Conservation (phyloP, 2,329 filamentous ascomycete genomes). For the Paraconiothyrium sp. region DNA sequence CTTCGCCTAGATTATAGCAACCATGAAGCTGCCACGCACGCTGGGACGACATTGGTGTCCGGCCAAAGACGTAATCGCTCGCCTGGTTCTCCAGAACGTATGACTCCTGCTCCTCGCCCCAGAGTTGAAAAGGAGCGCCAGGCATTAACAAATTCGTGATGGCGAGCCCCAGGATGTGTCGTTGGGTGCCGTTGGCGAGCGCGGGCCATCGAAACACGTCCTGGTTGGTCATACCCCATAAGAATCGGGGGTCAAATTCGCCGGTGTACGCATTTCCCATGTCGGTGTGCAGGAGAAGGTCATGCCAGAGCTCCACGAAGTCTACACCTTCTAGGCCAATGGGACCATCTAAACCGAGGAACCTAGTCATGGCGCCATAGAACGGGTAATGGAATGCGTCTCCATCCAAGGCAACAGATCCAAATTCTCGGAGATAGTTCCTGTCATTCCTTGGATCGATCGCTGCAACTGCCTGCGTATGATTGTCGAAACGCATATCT, state of each 20-base stretch:
- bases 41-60: conserved; percentile 69
- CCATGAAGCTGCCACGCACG: conserved; percentile 72
- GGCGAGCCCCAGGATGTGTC: conserved; percentile 66
- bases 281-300: conserved; percentile 67
- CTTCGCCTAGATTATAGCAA: conserved; percentile 66
- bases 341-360: conserved; percentile 66
- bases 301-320: conserved; percentile 64
- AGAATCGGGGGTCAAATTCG: conserved; percentile 69
- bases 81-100: conserved; percentile 72
- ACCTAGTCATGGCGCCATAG: conserved; percentile 70
- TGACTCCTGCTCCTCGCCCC: conserved; percentile 73
- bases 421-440: conserved; percentile 63
- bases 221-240: conserved; percentile 72
- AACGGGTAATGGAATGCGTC: conserved; percentile 71
- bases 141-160: conserved; percentile 68
- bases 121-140: conserved; percentile 68
- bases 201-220: conserved; percentile 73
- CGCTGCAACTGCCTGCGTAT: conserved; percentile 61
- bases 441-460: conserved; percentile 54
- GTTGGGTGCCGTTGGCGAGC: conserved; percentile 65
- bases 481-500: conserved; percentile 59
- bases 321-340: conserved; percentile 45
- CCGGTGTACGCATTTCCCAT: conserved; percentile 69
- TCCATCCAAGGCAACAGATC: conserved; percentile 65
- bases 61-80: conserved; percentile 71